Evolutionary conservation across 2,329 filamentous ascomycete species (phyloP).

Genomic region (Beauveria scarabaeidicola): DNA sequence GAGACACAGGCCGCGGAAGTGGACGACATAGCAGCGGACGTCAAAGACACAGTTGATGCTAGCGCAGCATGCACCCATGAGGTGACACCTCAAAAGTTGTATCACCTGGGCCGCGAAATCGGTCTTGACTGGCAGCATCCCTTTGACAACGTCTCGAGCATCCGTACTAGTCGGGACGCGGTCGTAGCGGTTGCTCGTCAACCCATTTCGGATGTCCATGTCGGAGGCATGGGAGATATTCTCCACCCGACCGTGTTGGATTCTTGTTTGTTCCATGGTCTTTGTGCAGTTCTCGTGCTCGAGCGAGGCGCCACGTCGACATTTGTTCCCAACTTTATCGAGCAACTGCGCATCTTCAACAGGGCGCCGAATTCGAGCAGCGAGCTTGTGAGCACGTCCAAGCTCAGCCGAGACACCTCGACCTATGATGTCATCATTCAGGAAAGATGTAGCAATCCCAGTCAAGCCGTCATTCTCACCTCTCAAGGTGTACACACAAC

Average conservation of each 20-base stretch:
- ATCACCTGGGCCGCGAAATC: neutral
- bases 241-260: neutral
- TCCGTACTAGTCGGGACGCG: neutral
- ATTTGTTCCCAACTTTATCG: neutral
- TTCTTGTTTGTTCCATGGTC: neutral
- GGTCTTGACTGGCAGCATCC: slow-evolving; percentile 2
- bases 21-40: neutral
- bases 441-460: neutral
- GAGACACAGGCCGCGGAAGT: neutral
- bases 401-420: neutral
- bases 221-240: neutral
- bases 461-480: neutral
- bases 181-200: neutral
- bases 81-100: neutral
- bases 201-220: neutral
- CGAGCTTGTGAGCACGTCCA: neutral
- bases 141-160: neutral
- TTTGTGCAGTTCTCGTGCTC: neutral
- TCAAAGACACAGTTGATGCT: neutral
- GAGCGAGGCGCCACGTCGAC: neutral
- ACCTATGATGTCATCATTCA: neutral
- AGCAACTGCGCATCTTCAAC: neutral
- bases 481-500: neutral
- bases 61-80: neutral
- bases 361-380: neutral